A percentile compares a stretch with the other conserved stretches of the same genome.
phyloP scores from a whole-genome alignment of 345 rosid genomes.

The Lepidium aucheri region DNA sequence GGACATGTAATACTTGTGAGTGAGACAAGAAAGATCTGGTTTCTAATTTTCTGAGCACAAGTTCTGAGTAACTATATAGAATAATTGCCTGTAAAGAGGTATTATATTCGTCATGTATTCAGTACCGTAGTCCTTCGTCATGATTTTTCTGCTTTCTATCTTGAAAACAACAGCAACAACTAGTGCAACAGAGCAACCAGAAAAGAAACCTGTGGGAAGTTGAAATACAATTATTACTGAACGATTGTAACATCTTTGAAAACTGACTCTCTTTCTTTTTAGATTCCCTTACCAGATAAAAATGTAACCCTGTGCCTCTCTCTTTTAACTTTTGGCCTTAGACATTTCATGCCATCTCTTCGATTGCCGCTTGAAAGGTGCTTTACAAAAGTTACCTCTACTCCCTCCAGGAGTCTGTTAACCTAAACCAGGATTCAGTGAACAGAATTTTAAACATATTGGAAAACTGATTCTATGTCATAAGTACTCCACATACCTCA shows the following conservation, averaged over 20 bases:
- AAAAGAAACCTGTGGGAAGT: conserved; percentile 46
- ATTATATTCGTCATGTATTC: conserved; percentile 55
- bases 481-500: conserved; percentile 39
- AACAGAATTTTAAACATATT: neutral
- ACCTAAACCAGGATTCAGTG: conserved; percentile 31
- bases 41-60: neutral
- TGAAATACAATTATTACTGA: neutral
- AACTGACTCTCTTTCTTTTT: neutral
- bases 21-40: neutral
- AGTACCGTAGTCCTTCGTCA: conserved; percentile 39
- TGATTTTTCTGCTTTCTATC: conserved; percentile 39
- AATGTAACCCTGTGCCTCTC: conserved; percentile 64
- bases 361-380: conserved; percentile 58
- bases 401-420: conserved; percentile 47
- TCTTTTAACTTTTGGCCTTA: conserved; percentile 52
- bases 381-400: conserved; percentile 50
- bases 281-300: conserved; percentile 39
- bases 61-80: neutral
- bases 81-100: conserved; percentile 62
- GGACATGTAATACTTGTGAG: conserved; percentile 14
- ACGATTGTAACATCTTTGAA: neutral
- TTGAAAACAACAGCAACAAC: conserved; percentile 46
- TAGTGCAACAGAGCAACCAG: conserved; percentile 53
- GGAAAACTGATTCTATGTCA: neutral
- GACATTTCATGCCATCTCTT: conserved; percentile 46